A percentile compares a stretch with the other conserved stretches of the same genome.
phyloP scores from a whole-genome alignment of 495 filamentous ascomycete species.

The Lasiosphaeria hispida region DNA sequence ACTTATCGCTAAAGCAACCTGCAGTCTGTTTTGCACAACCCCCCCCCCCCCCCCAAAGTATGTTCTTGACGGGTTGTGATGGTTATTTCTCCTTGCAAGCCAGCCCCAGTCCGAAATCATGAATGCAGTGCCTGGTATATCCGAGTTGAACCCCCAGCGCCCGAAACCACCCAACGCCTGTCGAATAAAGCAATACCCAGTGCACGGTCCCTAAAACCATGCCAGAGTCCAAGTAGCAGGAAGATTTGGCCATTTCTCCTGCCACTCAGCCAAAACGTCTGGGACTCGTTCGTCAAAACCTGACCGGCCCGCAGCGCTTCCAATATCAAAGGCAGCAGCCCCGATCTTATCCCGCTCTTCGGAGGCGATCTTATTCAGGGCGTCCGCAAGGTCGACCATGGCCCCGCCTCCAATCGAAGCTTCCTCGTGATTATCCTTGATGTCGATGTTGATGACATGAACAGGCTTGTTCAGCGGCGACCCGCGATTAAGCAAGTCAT shows the following conservation, averaged over 20 bases:
- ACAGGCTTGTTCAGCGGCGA: slow-evolving; percentile 83
- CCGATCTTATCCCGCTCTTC: slow-evolving; percentile 70
- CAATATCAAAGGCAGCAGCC: slow-evolving; percentile 63
- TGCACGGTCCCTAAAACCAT: slow-evolving; percentile 67
- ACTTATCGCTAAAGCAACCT: no score
- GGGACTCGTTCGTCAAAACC: slow-evolving; percentile 93
- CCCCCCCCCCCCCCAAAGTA: no score
- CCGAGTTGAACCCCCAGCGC: background rate
- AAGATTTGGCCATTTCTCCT: slow-evolving; percentile 87
- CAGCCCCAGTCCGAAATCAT: no score
- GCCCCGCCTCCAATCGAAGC: slow-evolving; percentile 85
- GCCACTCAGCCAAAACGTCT: slow-evolving; percentile 91
- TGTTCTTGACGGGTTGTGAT: no score
- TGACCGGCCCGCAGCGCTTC: slow-evolving; percentile 60
- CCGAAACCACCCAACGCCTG: background rate
- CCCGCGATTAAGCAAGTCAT: slow-evolving; percentile 84
- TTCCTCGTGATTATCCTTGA: slow-evolving; percentile 98
- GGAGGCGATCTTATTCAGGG: slow-evolving; percentile 75
- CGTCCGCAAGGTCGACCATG: slow-evolving; percentile 87
- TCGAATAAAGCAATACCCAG: background rate
- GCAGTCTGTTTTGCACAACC: no score
- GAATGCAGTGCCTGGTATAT: slow-evolving; percentile 1
- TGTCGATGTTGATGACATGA: slow-evolving; percentile 97
- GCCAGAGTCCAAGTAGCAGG: slow-evolving; percentile 92
- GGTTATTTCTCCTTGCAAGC: no score